Evolutionary conservation across 306 rosid genomes (phyloP), one percentile per base, ranked within the genome.

Genomic region (Prunus armeniaca): DNA sequence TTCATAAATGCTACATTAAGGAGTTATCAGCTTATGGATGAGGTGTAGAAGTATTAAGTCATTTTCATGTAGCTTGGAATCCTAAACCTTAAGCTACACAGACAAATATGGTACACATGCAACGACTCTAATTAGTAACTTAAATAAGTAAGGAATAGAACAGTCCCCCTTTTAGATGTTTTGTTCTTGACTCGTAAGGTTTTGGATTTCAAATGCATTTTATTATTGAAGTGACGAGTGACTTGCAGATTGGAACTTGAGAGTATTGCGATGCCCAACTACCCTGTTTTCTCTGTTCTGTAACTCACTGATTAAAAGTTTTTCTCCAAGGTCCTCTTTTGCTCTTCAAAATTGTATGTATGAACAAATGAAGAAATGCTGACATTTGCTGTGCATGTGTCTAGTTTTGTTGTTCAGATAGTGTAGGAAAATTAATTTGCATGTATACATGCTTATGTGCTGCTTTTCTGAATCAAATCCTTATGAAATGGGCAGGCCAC

Each of bases 401-500:
- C 51, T 61, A 22, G n/a, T 60, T 78, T 77, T 61, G 8, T 25
- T 60, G 32, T 12, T 60, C 18, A 30, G 13, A 3, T 50, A 61
- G 10, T 38, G 45, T 49, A 3, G 60, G 45, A 11, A 41, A 17
- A 6, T 41, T 50, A 67, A 34, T 80, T 58, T 19, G 24, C 62
- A 28, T 27, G 24, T n/a, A 24, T 7, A 4, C 27, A n/a, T 2
- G 27, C 34, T 24, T 22, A 9, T 67, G 5, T 20, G 15, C 32
- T 49, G 34, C 32, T 67, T 52, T 76, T 67, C 82, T 78, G 75
- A 84, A 69, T 19, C 58, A 74, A 49, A 15, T 74, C n/a, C 58
- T 41, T 70, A 27, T 84, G 83, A 81, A 83, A 84, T 81, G 74
- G 67, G 61, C 92, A 96, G 99, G 99, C 50, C 99, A 96, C 88